phyloP scores from a whole-genome alignment of 306 rosid genomes.

The Vigna nakashimae region DNA sequence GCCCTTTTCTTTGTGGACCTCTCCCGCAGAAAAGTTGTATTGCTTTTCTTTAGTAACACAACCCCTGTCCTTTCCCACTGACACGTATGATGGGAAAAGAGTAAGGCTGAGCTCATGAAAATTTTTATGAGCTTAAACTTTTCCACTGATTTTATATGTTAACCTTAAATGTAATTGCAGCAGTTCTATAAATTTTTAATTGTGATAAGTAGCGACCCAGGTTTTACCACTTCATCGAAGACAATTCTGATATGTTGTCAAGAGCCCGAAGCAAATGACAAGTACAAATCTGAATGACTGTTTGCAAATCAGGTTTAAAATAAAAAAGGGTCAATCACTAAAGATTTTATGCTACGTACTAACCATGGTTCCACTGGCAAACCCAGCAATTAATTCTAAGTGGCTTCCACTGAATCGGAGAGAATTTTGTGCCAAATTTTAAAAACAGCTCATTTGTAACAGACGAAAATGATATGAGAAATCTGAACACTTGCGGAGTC shows the following conservation, averaged over 20 bases:
- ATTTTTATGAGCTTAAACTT: neutral
- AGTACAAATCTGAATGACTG: neutral
- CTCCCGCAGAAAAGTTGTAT: neutral
- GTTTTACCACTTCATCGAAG: neutral
- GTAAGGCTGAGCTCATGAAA: neutral
- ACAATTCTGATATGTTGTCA: neutral
- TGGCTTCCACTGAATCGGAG: neutral
- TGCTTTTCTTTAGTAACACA: neutral
- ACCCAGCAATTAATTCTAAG: neutral
- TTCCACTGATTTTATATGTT: neutral
- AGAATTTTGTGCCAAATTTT: neutral
- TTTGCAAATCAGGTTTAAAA: neutral
- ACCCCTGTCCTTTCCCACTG: too few relatives aligned
- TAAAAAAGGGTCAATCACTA: neutral
- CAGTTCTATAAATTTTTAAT: neutral
- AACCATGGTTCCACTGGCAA: neutral
- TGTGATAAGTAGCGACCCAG: neutral
- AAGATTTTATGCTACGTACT: neutral
- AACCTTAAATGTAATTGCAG: neutral
- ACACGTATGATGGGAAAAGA: too few relatives aligned
- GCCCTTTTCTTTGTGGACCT: slow-evolving; percentile 14
- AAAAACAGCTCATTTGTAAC: neutral
- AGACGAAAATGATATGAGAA: too few relatives aligned
- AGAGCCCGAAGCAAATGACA: neutral
- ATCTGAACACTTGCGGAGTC: neutral